Base-by-base conservation (phyloP, 139 green algal genomes). In the Chlorella sp. region DNA sequence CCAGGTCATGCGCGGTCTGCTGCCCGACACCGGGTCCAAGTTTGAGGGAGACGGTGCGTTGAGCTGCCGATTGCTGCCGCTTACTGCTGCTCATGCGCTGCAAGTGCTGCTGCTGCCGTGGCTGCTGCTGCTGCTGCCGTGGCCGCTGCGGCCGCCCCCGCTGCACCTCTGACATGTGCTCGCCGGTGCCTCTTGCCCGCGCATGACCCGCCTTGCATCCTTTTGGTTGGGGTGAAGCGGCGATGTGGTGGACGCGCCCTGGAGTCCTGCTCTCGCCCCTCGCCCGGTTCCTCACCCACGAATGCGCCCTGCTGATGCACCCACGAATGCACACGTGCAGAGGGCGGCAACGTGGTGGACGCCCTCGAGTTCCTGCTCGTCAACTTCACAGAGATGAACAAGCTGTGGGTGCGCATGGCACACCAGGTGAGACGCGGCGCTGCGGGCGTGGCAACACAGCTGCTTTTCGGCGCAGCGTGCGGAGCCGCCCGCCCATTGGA, bases 371-470 rank as follows among this genome's bases (percentile, higher is more conserved):
- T 99, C 85, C 85, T 99, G 81, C 92, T 99, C 55, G 89, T 94
- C 74, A 99, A 99, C 89, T 99, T 99, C 88, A 98, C 96, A 4
- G 97, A 99, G 87, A 99, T 99, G 96, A 99, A 99, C 94, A 99
- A 99, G 94, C 95, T 99, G 83, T 99, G 96, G 96, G 95, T 98
- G 26, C 90, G 96, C 70, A 98, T 98, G 95, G 88, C 94, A 87
- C 91, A 96, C 74, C 94, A 97, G 89, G 90, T 86, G 81, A 81
- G 81, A 7, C 20, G n/a, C n/a, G n/a, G n/a, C n/a, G n/a, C n/a
- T n/a, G n/a, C n/a, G n/a, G n/a, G 44, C 9, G 44, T 51, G 44
- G 44, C 44, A 16, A 9, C 7, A 9, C 44, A 51, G 9, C 44
- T 51, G 44, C 44, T 51, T 51, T n/a, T n/a, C n/a, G n/a, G n/a